Base-by-base conservation (phyloP, 768 basidiomycete genomes). In the Fibroporia radiculosa region DNA sequence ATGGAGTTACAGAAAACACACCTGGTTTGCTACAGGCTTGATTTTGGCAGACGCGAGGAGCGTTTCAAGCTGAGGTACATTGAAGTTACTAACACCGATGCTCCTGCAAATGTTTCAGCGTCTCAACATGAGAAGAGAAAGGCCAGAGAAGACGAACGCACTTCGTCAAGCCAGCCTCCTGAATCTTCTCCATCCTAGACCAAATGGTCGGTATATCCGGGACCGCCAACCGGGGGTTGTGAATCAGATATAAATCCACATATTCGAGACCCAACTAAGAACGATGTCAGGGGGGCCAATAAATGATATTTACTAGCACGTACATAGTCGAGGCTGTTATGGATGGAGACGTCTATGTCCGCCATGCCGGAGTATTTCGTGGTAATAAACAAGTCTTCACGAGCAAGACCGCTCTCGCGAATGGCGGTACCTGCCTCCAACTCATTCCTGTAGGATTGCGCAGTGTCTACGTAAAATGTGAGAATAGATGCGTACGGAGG, bases 61-160 rank as follows among this genome's bases (percentile, higher is more conserved):
- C 18, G 67, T 66, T 34, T 72, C 58, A 18, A 86, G 71, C 25
- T 87, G 71, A 1, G 64, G 45, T 10, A 77, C 69, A 14, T 66
- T 66, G 54, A 82, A 85, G 65, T 86, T 86, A 63, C 77, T 80
- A 29, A 85, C 79, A 16, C 82, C 83, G 44, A 84, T 82, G 58
- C 75, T 81, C 75, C 79, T 82, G 52, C 3, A 53, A 10, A 31
- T 10, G n/a, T n/a, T 31, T 10, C 29, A 31, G n/a, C n/a, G 10
- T 10, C 10, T n/a, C 8, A 8, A 8, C 29, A 7, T 22, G 7
- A 19, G 16, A 11, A 12, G 23, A 36, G 18, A 36, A 36, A 10
- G 35, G 23, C 13, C 40, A 34, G 7, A 18, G 12, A 6, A 28
- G 12, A 22, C 12, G 26, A 28, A 50, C 64, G 29, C 42, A 78